Evolutionary conservation across 179 eudicot species (phyloP).

Genomic region (Spergularia azorica): DNA sequence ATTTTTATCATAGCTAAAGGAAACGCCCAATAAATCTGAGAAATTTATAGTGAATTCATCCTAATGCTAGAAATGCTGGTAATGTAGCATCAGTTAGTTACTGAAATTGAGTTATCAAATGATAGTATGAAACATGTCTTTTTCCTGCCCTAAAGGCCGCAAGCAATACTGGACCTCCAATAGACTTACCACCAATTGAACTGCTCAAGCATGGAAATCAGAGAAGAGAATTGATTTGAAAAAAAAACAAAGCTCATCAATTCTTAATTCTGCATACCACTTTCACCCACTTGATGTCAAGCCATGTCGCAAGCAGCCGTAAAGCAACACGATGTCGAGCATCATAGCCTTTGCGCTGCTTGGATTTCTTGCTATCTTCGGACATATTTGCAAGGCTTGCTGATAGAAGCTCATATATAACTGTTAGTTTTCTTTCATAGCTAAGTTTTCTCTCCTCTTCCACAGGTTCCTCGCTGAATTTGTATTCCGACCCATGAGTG

Average conservation of each 20-base stretch:
- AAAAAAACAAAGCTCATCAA: constrained; percentile 27
- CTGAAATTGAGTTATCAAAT: background rate
- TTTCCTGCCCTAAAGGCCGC: background rate
- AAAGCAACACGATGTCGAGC: constrained; percentile 90
- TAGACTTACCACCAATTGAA: constrained; percentile 16
- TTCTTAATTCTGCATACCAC: constrained; percentile 50
- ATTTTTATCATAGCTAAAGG: no score
- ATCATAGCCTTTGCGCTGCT: constrained; percentile 75
- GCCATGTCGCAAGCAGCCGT: constrained; percentile 91
- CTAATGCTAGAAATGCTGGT: constrained; percentile 11
- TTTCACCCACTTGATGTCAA: constrained; percentile 77
- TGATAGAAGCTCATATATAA: constrained; percentile 84
- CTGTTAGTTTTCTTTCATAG: constrained; percentile 66
- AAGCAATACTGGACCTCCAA: background rate
- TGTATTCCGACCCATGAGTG: constrained; percentile 36
- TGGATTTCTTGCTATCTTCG: constrained; percentile 46
- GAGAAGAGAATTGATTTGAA: background rate
- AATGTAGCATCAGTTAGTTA: background rate
- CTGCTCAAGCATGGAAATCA: constrained; percentile 36
- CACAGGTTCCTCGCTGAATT: constrained; percentile 46
- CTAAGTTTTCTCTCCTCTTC: constrained; percentile 67
- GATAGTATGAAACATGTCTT: background rate
- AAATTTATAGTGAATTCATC: background rate
- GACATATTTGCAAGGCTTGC: constrained; percentile 81
- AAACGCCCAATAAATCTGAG: background rate